Conservation (phyloP, 306 rosid species). For the Rosa persica region DNA sequence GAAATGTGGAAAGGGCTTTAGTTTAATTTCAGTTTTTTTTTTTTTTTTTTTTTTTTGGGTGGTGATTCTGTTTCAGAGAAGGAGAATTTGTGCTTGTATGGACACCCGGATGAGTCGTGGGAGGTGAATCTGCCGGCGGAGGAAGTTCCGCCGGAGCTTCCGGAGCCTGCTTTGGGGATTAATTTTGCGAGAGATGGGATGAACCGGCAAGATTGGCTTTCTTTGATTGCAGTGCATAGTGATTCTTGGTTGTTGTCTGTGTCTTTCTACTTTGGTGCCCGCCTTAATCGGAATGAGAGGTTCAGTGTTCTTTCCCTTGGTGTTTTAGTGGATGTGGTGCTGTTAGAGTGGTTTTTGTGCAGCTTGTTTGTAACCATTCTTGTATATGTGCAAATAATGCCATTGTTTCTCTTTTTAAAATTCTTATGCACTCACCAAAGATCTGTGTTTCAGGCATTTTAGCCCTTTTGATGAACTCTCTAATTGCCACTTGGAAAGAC, state of each 20-base stretch:
- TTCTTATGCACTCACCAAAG: not conserved
- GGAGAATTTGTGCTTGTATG: constrained; percentile 58
- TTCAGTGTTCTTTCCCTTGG: constrained; percentile 12
- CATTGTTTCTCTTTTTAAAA: not conserved
- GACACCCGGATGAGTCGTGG: constrained; percentile 57
- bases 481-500: not conserved
- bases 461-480: not conserved
- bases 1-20: not conserved
- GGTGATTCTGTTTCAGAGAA: constrained; percentile 35
- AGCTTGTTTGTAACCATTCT: not conserved
- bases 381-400: not conserved
- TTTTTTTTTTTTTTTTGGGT: no score
- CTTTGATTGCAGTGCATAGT: constrained; percentile 59
- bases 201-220: constrained; percentile 59
- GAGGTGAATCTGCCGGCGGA: constrained; percentile 55
- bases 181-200: constrained; percentile 67
- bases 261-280: constrained; percentile 61
- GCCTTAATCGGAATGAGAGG: constrained; percentile 65
- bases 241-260: constrained; percentile 65
- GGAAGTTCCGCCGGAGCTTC: constrained; percentile 63
- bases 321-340: not conserved
- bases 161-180: constrained; percentile 61
- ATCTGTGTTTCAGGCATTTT: not conserved
- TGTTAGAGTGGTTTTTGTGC: not conserved
- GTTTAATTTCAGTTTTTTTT: not conserved